Base-by-base conservation (phyloP, 331 rosid genomes). In the Acacia concinna region DNA sequence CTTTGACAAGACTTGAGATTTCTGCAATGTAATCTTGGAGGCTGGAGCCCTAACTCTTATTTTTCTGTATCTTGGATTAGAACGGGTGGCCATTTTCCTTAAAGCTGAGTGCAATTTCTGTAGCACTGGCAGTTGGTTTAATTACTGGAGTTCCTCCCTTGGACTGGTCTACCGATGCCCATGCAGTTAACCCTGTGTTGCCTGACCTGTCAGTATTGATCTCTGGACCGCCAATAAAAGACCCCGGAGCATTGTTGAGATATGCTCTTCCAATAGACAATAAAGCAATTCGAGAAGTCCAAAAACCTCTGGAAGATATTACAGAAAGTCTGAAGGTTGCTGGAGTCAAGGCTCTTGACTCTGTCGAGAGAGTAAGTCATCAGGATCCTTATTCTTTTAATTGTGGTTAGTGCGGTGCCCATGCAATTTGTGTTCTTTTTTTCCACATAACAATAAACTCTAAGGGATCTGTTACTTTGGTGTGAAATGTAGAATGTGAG, bases 171-270 rank as follows among this genome's bases (percentile, higher is more conserved):
- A 75, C 63, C 64, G 75, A 84, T 86, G 98, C 96, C 62, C 52
- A 80, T 46, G 98, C 92, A 11, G 91, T 91, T 84, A 83, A 51
- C 79, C 93, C 91, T 1, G 92, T 66, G 71, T 74, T 96, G 79
- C 83, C 97, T 46, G 96, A 93, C 69, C 76, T 93, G 60, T 83
- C 98, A 23, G 98, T 96, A 49, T 82, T 96, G 84, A 93, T 96
- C 68, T 91, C 99, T 2, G 98, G 99, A 54, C 98, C 99, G 2
- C 99, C 99, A 4, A 93, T 96, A 72, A 96, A 96, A 90, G 98
- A 96, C 76, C 99, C 99, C 0, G 98, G 92, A 49, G 96, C 97
- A 15, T 87, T 96, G 87, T 81, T 96, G 90, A 90, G 99, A 82
- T 88, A 96, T 81, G 97, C 94, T 41, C 90, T 96, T 74, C 99